A percentile compares a stretch with the other conserved stretches of the same genome.
Conservation (phyloP, 2,329 filamentous ascomycete genomes). For the Penicillium sp. region DNA sequence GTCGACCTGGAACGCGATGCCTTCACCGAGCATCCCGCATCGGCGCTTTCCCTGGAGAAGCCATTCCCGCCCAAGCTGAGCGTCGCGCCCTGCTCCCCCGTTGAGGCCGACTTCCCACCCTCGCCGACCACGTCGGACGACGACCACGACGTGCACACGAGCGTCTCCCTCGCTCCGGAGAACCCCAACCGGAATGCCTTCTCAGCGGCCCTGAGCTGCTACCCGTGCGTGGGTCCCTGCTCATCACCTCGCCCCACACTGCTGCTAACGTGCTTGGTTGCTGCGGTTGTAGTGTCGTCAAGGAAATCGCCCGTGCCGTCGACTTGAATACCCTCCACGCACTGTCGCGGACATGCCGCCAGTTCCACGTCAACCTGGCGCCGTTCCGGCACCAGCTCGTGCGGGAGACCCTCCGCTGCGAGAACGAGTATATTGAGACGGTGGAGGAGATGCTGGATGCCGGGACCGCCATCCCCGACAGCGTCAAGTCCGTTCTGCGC, state of each 20-base stretch:
- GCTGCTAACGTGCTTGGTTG: too few relatives aligned
- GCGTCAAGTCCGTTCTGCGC: slow-evolving; percentile 32
- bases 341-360: slow-evolving; percentile 76
- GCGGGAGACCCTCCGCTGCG: slow-evolving; percentile 72
- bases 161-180: neutral
- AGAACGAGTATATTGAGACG: slow-evolving; percentile 59
- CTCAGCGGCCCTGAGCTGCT: slow-evolving; percentile 47
- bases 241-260: neutral
- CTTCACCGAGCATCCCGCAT: slow-evolving; percentile 28
- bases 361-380: slow-evolving; percentile 72
- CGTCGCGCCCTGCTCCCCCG: slow-evolving; percentile 7
- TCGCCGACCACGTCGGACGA: slow-evolving; percentile 13
- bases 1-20: slow-evolving; percentile 46
- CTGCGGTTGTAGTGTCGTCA: slow-evolving; percentile 63
- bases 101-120: slow-evolving; percentile 9
- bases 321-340: slow-evolving; percentile 85
- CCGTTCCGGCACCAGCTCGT: slow-evolving; percentile 74
- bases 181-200: slow-evolving; percentile 35
- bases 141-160: neutral
- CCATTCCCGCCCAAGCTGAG: slow-evolving; percentile 22
- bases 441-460: slow-evolving; percentile 44
- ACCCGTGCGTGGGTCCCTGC: slow-evolving; percentile 42
- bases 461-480: slow-evolving; percentile 34
- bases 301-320: slow-evolving; percentile 70
- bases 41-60: slow-evolving; percentile 18